Evolutionary conservation across 495 filamentous ascomycete genomes (phyloP), one percentile per base, ranked within the genome.

Genomic region (Hypoxylon perforatum): DNA sequence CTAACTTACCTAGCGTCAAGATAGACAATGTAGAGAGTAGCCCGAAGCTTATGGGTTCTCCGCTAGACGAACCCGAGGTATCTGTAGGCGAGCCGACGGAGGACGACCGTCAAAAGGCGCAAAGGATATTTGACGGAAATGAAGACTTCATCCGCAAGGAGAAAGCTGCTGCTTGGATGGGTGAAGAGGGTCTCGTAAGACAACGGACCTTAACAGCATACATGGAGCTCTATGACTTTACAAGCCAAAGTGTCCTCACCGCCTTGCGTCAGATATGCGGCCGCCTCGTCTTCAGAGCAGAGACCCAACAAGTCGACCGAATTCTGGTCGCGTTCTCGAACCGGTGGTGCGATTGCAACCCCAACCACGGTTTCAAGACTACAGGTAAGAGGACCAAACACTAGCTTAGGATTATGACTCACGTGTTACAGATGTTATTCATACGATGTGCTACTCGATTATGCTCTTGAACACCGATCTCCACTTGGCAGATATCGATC

Each of bases 281-380:
- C 42, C 88, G 91, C 21, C 80, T 98, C n/a, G 83, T 95, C 17
- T 80, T 99, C 42, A 91, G 91, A 71, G 95, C 91, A 21, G 95
- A 99, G 79, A 96, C 93, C 18, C 95, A 99, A 77, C 95, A 99
- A 75, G 90, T 99, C 8, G 96, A 98, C 71, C 89, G 95, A 4
- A 93, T 99, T 33, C 77, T 99, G 68, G 91, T 93, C 72, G 89
- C 91, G 15, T 93, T 98, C 69, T 90, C 94, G 2, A 86, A 82
- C 30, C 81, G 94, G 45, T 98, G 96, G 95, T 97, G 93, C 74
- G 87, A 91, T 70, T 98, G 94, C 78, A 99, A 99, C 74, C 88
- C 91, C 2, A 92, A 88, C 47, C 93, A 98, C 76, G 94, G 94
- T 36, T 99, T 98, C 85, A 98, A 95, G 75, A 87, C 88, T 44